Evolutionary conservation across 768 basidiomycete genomes (phyloP).

Genomic region (Neoboletus subvelutipes): DNA sequence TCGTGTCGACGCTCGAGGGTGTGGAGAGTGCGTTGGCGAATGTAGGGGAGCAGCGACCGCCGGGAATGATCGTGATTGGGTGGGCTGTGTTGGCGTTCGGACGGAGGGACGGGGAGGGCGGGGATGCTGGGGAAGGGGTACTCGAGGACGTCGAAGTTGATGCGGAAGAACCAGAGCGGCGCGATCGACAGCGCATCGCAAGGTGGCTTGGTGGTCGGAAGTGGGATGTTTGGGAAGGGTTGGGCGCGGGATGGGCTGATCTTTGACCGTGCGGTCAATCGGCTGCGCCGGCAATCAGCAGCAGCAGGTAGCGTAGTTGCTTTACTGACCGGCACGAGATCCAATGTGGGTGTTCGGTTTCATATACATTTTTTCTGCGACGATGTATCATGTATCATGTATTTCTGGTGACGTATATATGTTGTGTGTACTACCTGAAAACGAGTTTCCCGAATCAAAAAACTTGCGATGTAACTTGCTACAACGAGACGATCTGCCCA

Average conservation of each 20-base stretch:
- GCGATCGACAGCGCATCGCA: conserved; percentile 44
- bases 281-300: background rate
- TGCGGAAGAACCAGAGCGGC: conserved; percentile 13
- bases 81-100: conserved; percentile 80
- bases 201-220: conserved; percentile 57
- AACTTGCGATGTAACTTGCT: no score
- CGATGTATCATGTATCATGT: background rate
- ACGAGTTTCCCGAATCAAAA: no score
- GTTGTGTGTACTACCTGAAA: no score
- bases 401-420: background rate
- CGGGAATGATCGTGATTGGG: conserved; percentile 95
- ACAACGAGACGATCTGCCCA: background rate
- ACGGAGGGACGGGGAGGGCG: conserved; percentile 40
- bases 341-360: background rate
- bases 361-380: background rate
- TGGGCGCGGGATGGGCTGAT: conserved; percentile 44
- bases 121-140: conserved; percentile 58
- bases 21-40: conserved; percentile 70
- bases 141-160: conserved; percentile 54
- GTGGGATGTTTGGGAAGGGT: conserved; percentile 69
- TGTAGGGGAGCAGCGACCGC: conserved; percentile 84
- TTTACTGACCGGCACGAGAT: no score
- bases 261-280: conserved; percentile 9
- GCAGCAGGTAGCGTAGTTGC: background rate
- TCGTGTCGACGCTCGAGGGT: conserved; percentile 72